Conservation (phyloP, 2,329 filamentous ascomycete species). For the Exophiala mesophila region DNA sequence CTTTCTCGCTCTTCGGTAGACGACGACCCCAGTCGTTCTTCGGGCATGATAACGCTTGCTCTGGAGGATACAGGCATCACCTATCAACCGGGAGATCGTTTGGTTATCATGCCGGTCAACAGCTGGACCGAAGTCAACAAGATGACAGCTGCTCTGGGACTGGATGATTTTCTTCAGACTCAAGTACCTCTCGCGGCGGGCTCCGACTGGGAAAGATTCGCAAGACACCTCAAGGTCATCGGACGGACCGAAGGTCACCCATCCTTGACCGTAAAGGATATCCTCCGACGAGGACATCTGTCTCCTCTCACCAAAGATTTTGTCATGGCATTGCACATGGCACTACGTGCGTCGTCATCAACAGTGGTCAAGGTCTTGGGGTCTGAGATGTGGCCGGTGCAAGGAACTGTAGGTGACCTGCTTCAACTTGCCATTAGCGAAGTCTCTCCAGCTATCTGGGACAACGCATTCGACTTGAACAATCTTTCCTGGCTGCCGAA, state of each 20-base stretch:
- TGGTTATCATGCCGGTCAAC: constrained; percentile 17
- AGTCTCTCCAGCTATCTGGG: constrained; percentile 15
- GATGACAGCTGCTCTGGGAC: constrained; percentile 12
- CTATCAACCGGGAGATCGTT: constrained; percentile 15
- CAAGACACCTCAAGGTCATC: constrained; percentile 12
- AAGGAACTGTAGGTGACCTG: constrained; percentile 15
- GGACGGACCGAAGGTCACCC: not conserved
- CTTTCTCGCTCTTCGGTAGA: constrained; percentile 13
- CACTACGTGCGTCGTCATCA: constrained; percentile 15
- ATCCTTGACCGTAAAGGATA: constrained; percentile 13
- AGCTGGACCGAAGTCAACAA: constrained; percentile 16
- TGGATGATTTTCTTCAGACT: constrained; percentile 9
- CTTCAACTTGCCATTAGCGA: constrained; percentile 16
- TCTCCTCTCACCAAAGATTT: constrained; percentile 13
- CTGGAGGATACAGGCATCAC: constrained; percentile 15
- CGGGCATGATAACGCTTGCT: constrained; percentile 15
- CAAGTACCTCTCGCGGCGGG: constrained; percentile 7
- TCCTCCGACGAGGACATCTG: constrained; percentile 15
- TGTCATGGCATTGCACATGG: constrained; percentile 13
- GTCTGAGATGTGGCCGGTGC: constrained; percentile 16
- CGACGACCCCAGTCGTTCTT: constrained; percentile 7
- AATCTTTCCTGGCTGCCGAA: constrained; percentile 17
- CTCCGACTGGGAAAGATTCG: constrained; percentile 12
- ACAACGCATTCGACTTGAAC: constrained; percentile 11
- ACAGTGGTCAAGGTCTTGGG: constrained; percentile 10